A percentile compares a stretch with the other conserved stretches of the same genome.
These are phyloP conservation scores for Batkoa obscura DNA, from an alignment of 371 early-diverging fungal species.

Conservation along the genomic window DNA sequence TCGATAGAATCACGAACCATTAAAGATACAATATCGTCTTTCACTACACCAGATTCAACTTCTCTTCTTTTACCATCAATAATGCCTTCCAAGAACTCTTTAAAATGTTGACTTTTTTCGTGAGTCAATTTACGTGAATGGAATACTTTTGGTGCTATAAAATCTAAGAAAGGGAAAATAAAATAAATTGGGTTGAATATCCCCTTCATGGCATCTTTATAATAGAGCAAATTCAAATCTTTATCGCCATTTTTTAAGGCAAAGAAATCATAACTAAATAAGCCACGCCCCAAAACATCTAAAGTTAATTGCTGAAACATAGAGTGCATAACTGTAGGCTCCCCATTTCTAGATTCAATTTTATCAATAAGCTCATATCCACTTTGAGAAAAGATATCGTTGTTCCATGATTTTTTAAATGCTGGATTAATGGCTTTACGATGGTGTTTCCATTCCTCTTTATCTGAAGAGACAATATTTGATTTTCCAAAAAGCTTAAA, in stretches of 20 bases:
- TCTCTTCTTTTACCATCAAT: neutral
- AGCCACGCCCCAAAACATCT: slow-evolving; percentile 2
- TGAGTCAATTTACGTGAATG: neutral
- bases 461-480: neutral
- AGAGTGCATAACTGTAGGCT: neutral
- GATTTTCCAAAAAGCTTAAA: neutral
- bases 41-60: neutral
- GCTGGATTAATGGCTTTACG: neutral
- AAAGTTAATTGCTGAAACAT: neutral
- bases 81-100: neutral
- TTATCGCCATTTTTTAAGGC: neutral
- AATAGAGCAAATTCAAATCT: neutral
- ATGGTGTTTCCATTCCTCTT: neutral
- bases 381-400: neutral
- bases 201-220: neutral
- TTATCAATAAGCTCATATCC: neutral
- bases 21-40: neutral
- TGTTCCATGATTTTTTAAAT: neutral
- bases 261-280: slow-evolving; percentile 1
- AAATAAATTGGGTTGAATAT: slow-evolving; percentile 1
- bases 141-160: neutral
- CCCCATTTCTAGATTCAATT: neutral
- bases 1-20: neutral
- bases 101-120: neutral
- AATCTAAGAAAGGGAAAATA: neutral